Conservation (phyloP, 306 rosid genomes). For the Lagenaria siceraria region DNA sequence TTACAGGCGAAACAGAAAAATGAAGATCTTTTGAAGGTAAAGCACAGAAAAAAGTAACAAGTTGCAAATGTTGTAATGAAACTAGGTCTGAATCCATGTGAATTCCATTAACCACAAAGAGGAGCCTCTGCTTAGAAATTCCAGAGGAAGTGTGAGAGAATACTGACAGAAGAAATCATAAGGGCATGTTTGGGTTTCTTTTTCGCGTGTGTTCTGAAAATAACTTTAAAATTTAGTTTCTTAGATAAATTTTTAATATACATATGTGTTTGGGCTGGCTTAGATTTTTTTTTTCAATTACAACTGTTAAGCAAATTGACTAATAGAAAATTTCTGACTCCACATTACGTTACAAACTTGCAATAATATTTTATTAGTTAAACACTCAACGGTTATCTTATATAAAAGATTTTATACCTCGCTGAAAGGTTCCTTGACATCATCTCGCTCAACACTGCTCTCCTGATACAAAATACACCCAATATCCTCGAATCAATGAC, state of each 20-base stretch:
- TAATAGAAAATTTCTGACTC: background rate
- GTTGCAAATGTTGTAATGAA: background rate
- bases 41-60: background rate
- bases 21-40: background rate
- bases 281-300: background rate
- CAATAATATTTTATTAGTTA: background rate
- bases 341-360: background rate
- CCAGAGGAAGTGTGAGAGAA: background rate
- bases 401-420: slow-evolving; percentile 44
- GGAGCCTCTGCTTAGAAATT: background rate
- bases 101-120: background rate
- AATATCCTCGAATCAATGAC: background rate
- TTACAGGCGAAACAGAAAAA: background rate
- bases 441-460: slow-evolving; percentile 84
- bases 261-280: background rate
- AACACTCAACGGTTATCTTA: background rate
- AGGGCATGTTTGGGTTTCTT: background rate
- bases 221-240: background rate
- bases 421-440: slow-evolving; percentile 85
- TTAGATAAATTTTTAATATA: background rate
- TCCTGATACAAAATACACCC: slow-evolving; percentile 44
- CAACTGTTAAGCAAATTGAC: background rate
- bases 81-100: background rate
- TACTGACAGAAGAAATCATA: background rate
- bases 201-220: background rate